phyloP scores from a whole-genome alignment of 352 stramenopile species.

The Globisporangium apiculatum region DNA sequence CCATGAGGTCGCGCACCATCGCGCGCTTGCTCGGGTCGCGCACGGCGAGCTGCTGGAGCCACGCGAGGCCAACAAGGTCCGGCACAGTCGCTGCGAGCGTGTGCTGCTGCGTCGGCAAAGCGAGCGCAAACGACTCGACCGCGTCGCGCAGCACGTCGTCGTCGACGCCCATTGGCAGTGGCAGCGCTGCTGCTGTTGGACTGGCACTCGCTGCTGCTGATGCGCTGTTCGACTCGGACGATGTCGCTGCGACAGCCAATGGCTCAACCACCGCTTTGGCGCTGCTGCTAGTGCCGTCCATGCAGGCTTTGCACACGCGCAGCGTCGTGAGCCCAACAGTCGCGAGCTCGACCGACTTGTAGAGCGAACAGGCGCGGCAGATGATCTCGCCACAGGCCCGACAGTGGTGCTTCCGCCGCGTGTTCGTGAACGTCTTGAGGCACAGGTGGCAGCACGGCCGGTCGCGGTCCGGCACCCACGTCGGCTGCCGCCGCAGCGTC shows the following conservation, averaged over 20 bases:
- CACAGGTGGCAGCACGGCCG: constrained; percentile 77
- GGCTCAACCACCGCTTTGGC: constrained; percentile 1
- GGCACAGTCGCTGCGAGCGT: constrained; percentile 31
- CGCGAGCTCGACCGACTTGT: constrained; percentile 71
- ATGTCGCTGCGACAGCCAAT: too few relatives aligned
- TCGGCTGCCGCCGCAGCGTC: constrained; percentile 57
- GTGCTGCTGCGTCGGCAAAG: constrained; percentile 43
- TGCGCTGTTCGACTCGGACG: not conserved
- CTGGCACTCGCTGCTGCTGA: constrained; percentile 8
- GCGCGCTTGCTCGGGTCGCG: constrained; percentile 63
- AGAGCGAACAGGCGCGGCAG: constrained; percentile 69
- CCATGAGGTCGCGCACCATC: constrained; percentile 68
- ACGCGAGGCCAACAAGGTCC: constrained; percentile 71
- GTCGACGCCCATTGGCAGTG: constrained; percentile 33
- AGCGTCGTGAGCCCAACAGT: constrained; percentile 68
- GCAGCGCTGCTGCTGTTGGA: not conserved
- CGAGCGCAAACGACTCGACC: constrained; percentile 69
- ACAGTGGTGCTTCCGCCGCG: constrained; percentile 73
- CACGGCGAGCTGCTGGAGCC: constrained; percentile 61
- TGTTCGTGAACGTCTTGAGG: constrained; percentile 79
- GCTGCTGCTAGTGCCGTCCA: constrained; percentile 36
- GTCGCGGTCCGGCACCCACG: constrained; percentile 79
- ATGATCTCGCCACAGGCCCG: constrained; percentile 82
- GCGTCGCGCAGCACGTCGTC: constrained; percentile 41
- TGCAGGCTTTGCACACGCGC: constrained; percentile 72